Evolutionary conservation across 306 rosid species (phyloP).

Genomic region (Amphicarpaea edgeworthii): DNA sequence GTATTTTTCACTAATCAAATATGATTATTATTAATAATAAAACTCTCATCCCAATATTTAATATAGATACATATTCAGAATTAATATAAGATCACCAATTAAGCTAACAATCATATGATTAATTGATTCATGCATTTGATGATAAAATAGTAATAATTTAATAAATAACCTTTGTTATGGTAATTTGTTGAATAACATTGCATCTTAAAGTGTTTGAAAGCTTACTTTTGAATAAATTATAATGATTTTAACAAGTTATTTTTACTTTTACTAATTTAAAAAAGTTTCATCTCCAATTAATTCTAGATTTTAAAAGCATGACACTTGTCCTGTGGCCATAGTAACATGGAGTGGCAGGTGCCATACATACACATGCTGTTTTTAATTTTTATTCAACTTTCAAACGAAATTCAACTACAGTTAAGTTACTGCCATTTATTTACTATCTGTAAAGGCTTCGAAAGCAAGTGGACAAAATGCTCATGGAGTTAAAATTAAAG

Average conservation of each 20-base stretch:
- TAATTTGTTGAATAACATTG: neutral
- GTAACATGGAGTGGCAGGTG: neutral
- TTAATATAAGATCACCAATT: no score
- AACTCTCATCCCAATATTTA: no score
- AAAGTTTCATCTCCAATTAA: neutral
- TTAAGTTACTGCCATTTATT: slow-evolving; percentile 12
- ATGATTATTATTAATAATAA: no score
- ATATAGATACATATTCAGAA: no score
- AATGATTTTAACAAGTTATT: neutral
- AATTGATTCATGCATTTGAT: no score
- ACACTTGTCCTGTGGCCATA: neutral
- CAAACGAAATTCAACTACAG: neutral
- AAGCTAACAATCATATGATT: no score
- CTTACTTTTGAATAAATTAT: neutral
- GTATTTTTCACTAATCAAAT: no score
- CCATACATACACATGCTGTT: neutral
- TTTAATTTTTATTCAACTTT: neutral
- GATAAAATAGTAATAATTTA: no score
- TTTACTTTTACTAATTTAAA: neutral
- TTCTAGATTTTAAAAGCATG: neutral
- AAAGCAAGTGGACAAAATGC: slow-evolving; percentile 18
- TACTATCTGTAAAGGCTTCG: neutral
- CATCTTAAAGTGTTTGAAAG: neutral
- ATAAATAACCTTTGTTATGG: no score
- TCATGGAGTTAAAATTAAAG: neutral